Base-by-base conservation (phyloP, 805 yeast species). In the Priceomyces castillae region DNA sequence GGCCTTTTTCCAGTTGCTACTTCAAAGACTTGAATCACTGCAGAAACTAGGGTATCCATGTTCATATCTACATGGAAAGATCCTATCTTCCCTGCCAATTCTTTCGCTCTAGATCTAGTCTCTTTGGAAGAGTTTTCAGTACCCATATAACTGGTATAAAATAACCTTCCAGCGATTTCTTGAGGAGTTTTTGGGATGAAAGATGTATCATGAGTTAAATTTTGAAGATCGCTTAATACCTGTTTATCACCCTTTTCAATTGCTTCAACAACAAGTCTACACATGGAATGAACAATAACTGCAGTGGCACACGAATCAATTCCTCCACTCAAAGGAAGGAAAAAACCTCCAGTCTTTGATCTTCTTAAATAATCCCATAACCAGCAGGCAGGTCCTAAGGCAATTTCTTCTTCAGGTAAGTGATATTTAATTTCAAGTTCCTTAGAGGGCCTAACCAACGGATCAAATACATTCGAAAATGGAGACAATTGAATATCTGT, bases 361-460 rank as follows among this genome's bases (percentile, higher is more conserved):
- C 99, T 78, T 62, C 99, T 79, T 46, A 94, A 74, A 58, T 94
- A 94, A 64, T 94, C 99, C 99, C 99, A 94, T 50, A 94, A 65
- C 99, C 99, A 94, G 63, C 99, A 94, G 0, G 99, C 99, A 0
- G 99, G 99, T 0, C 99, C 99, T 35, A 87, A 71, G 0, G 98
- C 97, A 51, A 94, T 92, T 64, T 94, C 99, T 65, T 94, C 97
- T 57, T 90, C 96, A 2, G 99, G 97, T 2, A 71, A 58, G 64
- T 86, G 95, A 55, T 85, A 84, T 30, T 73, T 74, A 35, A 84
- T 73, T 4, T 69, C 71, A 17, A 65, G 60, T 1, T 76, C 56
- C 16, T 58, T 57, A 0, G 94, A 66, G 15, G 97, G 96, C 9
- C 57, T 62, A 9, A 86, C 65, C 0, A 59, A 56, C 16, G 86